Percentiles rank a stretch among this genome's conserved stretches.
These are phyloP conservation scores for Sporisorium exsertum DNA, from an alignment of 1,284 basidiomycete species.

Conservation along the genomic window DNA sequence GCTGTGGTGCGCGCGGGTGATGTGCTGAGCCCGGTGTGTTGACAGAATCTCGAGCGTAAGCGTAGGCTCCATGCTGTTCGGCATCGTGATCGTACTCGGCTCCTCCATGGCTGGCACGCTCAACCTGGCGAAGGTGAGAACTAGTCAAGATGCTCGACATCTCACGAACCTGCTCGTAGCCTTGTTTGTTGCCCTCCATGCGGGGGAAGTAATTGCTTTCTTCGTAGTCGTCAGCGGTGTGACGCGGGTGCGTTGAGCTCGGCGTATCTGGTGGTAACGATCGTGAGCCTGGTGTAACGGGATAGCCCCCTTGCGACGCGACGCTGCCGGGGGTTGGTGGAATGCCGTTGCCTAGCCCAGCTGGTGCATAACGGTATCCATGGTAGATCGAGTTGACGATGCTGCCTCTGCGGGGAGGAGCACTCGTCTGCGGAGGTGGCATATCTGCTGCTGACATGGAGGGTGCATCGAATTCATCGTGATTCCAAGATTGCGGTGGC, in stretches of 20 bases:
- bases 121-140: slow-evolving; percentile 23
- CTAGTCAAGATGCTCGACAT: slow-evolving; percentile 27
- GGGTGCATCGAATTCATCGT: slow-evolving; percentile 19
- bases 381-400: slow-evolving; percentile 8
- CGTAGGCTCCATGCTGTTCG: slow-evolving; percentile 11
- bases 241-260: slow-evolving; percentile 7
- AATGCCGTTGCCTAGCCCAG: slow-evolving; percentile 16
- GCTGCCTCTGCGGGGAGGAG: slow-evolving; percentile 34
- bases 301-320: slow-evolving; percentile 23
- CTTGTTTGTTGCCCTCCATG: slow-evolving; percentile 5
- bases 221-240: slow-evolving; percentile 14
- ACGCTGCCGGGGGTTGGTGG: slow-evolving; percentile 36
- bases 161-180: slow-evolving; percentile 11
- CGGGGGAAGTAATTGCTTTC: slow-evolving; percentile 46
- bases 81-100: background rate
- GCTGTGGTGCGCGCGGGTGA: slow-evolving; percentile 3
- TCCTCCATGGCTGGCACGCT: background rate
- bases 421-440: slow-evolving; percentile 32
- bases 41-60: background rate
- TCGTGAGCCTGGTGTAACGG: slow-evolving; percentile 37
- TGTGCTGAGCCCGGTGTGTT: slow-evolving; percentile 23
- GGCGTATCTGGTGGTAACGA: slow-evolving; percentile 37
- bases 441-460: slow-evolving; percentile 21
- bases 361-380: slow-evolving; percentile 12
- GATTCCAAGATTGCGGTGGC: slow-evolving; percentile 9